Evolutionary conservation across 1,284 basidiomycete species (phyloP).

Genomic region (Ceratobasidium sp.): DNA sequence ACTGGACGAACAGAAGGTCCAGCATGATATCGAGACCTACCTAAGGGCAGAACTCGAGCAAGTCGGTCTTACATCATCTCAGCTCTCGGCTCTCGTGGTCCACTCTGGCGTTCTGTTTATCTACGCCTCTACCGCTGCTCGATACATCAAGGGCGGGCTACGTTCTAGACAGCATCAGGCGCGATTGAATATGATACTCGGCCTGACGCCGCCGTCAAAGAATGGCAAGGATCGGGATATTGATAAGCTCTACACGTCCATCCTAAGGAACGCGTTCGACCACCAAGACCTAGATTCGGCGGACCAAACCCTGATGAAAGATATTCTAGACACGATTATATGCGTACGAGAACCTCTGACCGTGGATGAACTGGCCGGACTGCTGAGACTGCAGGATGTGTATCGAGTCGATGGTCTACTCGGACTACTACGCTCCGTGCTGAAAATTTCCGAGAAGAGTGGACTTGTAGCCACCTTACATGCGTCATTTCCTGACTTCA

Average conservation of each 20-base stretch:
- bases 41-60: too few species aligned
- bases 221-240: background rate
- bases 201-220: too few species aligned
- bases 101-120: slow-evolving; percentile 1
- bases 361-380: background rate
- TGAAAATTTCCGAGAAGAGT: background rate
- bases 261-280: background rate
- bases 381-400: background rate
- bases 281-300: background rate
- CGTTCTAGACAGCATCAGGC: too few species aligned
- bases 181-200: too few species aligned
- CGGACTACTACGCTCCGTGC: background rate
- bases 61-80: too few species aligned
- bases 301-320: too few species aligned
- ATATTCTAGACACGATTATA: background rate
- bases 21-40: too few species aligned
- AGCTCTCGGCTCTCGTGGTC: too few species aligned
- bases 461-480: background rate
- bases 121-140: background rate
- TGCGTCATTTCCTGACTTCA: too few species aligned
- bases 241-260: background rate
- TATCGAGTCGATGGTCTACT: background rate
- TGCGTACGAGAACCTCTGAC: background rate
- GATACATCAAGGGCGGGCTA: too few species aligned
- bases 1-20: too few species aligned